A percentile compares a stretch with the other conserved stretches of the same genome.
Conservation (phyloP, 202 grass and related monocot genomes). For the Zoysia matrella region DNA sequence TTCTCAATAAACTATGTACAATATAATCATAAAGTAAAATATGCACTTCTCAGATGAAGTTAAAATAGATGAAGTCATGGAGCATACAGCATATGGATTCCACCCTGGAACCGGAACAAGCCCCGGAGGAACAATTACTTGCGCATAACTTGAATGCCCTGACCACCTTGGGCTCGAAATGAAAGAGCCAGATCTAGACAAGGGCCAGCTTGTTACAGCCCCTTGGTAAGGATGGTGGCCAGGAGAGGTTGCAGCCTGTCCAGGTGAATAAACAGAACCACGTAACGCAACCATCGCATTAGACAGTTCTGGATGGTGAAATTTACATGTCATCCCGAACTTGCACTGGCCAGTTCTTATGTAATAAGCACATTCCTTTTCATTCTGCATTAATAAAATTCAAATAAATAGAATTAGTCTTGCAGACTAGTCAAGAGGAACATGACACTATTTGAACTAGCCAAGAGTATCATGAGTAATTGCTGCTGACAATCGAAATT, state of each 20-base stretch:
- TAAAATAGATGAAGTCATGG: conserved; percentile 13
- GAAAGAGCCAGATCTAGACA: too few relatives aligned
- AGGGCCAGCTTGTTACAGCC: conserved; percentile 10
- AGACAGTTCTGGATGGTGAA: conserved; percentile 83
- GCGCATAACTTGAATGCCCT: too few relatives aligned
- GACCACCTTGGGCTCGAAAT: too few relatives aligned
- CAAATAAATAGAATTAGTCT: conserved; percentile 38
- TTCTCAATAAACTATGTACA: conserved; percentile 13
- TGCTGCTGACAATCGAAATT: conserved; percentile 33
- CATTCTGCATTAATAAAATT: background rate
- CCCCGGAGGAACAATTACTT: too few relatives aligned
- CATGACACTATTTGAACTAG: conserved; percentile 33
- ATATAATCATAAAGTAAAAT: background rate
- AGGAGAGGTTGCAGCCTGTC: conserved; percentile 63
- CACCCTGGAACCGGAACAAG: conserved; percentile 79
- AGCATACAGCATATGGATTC: conserved; percentile 86
- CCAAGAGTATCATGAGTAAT: conserved; percentile 7
- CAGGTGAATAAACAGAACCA: conserved; percentile 57
- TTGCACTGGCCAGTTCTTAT: too few relatives aligned
- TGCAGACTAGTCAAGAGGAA: conserved; percentile 35
- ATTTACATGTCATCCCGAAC: too few relatives aligned
- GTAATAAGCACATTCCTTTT: too few relatives aligned
- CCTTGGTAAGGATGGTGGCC: conserved; percentile 64
- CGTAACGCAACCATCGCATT: conserved; percentile 70
- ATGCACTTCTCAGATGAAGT: conserved; percentile 4